Evolutionary conservation across 169 alveolate species (phyloP).

Genomic region (Toxoplasma gondii): DNA sequence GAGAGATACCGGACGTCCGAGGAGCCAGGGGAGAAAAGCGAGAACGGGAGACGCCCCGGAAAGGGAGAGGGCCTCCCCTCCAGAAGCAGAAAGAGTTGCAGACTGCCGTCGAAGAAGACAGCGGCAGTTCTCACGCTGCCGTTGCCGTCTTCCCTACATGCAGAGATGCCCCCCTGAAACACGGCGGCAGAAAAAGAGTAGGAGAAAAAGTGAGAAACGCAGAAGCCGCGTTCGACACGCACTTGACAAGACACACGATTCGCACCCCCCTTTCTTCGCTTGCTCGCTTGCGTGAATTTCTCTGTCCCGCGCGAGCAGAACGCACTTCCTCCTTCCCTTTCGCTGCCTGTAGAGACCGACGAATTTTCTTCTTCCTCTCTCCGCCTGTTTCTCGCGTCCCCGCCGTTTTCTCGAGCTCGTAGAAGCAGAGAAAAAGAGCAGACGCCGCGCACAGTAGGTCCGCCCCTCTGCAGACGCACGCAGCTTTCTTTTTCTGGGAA

Average conservation of each 20-base stretch:
- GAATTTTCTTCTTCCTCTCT: neutral
- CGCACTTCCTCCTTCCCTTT: no score
- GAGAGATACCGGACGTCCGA: no score
- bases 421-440: neutral
- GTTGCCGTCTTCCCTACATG: no score
- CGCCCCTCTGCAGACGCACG: neutral
- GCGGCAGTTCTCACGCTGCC: no score
- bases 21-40: neutral
- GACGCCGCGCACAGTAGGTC: neutral
- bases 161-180: no score
- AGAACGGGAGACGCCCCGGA: neutral
- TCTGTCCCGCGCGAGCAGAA: neutral
- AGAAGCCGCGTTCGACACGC: neutral
- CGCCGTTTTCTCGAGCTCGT: neutral
- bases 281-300: neutral
- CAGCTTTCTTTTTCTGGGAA: no score
- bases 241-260: neutral
- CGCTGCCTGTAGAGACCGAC: no score
- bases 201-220: neutral
- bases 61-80: neutral
- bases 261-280: neutral
- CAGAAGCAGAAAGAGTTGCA: neutral
- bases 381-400: neutral
- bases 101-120: no score
- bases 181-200: neutral